Evolutionary conservation across 352 stramenopile genomes (phyloP).

Genomic region (Pythium angustatum): DNA sequence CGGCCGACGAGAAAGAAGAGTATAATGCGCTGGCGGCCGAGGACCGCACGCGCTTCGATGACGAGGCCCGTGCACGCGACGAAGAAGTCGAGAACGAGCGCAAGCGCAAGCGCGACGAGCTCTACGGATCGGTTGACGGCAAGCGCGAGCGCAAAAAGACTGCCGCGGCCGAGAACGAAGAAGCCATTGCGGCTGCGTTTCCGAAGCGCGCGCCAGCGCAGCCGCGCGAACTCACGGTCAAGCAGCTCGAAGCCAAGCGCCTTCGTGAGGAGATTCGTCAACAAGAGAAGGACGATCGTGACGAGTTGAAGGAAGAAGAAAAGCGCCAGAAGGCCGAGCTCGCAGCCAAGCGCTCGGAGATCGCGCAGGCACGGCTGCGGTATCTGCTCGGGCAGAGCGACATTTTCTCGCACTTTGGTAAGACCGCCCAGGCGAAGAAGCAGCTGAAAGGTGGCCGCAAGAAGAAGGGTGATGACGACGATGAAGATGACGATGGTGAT

Average conservation of each 20-base stretch:
- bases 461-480: slow-evolving; percentile 59
- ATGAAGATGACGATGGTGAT: slow-evolving; percentile 24
- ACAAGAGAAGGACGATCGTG: slow-evolving; percentile 64
- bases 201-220: slow-evolving; percentile 36
- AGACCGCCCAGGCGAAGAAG: slow-evolving; percentile 55
- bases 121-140: slow-evolving; percentile 70
- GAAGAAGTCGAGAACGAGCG: slow-evolving; percentile 70
- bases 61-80: slow-evolving; percentile 73
- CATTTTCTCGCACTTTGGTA: slow-evolving; percentile 97
- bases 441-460: slow-evolving; percentile 16
- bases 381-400: slow-evolving; percentile 97
- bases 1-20: slow-evolving; percentile 61
- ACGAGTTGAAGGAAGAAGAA: slow-evolving; percentile 78
- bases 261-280: slow-evolving; percentile 74
- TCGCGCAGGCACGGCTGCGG: slow-evolving; percentile 84
- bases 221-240: slow-evolving; percentile 60
- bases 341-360: slow-evolving; percentile 74
- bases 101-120: slow-evolving; percentile 72
- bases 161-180: slow-evolving; percentile 22
- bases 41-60: slow-evolving; percentile 72
- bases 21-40: slow-evolving; percentile 62
- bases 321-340: slow-evolving; percentile 80
- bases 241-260: slow-evolving; percentile 69
- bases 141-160: slow-evolving; percentile 81
- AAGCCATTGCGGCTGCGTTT: slow-evolving; percentile 32